phyloP scores from a whole-genome alignment of 139 green algal genomes.

The Tetradesmus obliquus region DNA sequence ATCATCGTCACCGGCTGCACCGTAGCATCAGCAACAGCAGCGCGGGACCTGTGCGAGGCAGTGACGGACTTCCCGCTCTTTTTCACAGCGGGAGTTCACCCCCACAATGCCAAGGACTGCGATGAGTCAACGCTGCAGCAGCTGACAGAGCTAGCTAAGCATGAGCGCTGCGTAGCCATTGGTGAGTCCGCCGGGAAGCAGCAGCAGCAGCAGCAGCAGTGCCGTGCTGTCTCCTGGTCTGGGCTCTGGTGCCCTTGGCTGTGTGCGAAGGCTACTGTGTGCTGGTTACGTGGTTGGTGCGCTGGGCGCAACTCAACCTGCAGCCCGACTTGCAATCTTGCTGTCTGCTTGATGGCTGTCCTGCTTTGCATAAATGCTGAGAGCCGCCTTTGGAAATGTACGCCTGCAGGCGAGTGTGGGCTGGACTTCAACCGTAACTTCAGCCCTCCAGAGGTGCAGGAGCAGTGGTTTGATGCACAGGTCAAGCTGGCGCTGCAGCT shows the following conservation, averaged over 20 bases:
- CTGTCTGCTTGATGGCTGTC: too few species aligned
- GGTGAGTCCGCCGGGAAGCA: conserved; percentile 12
- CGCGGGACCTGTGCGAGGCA: conserved; percentile 49
- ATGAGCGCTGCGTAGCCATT: conserved; percentile 68
- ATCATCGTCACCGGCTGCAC: conserved; percentile 73
- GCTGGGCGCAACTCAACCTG: too few species aligned
- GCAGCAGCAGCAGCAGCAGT: too few species aligned
- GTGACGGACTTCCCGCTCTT: conserved; percentile 55
- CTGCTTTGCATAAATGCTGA: too few species aligned
- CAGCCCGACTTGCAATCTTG: too few species aligned
- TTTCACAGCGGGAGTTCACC: conserved; percentile 85
- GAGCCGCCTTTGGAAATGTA: too few species aligned
- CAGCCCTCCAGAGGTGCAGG: conserved; percentile 74
- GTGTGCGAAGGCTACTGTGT: background rate
- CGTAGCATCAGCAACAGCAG: conserved; percentile 49
- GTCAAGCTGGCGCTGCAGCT: conserved; percentile 73
- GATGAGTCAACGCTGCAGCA: conserved; percentile 52
- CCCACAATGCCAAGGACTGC: conserved; percentile 82
- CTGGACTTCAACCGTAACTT: conserved; percentile 91
- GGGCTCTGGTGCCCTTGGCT: background rate
- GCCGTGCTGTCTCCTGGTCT: background rate
- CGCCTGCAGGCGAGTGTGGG: conserved; percentile 73
- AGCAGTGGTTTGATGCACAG: conserved; percentile 73
- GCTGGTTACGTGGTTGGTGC: background rate
- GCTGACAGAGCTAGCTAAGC: conserved; percentile 59